Percentiles rank a stretch among this genome's conserved stretches.
Evolutionary conservation across 768 basidiomycete genomes (phyloP).

Genomic region (Pulveroboletus sp.): DNA sequence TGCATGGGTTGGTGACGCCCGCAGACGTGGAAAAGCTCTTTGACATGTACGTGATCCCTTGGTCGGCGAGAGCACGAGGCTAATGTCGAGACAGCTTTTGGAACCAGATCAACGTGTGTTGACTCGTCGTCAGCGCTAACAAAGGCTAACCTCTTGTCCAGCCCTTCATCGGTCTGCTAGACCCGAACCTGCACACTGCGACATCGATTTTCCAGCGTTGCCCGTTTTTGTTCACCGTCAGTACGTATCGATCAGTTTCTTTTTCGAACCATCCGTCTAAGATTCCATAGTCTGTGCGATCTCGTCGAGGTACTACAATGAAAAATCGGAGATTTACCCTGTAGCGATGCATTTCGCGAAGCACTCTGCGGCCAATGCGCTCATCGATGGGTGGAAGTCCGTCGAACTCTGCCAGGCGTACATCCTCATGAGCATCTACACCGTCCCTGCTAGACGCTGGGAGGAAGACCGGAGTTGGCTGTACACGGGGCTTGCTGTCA

Average conservation of each 20-base stretch:
- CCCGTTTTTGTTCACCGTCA: slow-evolving; percentile 87
- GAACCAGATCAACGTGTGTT: slow-evolving; percentile 60
- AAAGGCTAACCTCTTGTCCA: slow-evolving; percentile 10
- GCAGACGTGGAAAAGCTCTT: slow-evolving; percentile 82
- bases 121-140: neutral
- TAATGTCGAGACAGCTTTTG: slow-evolving; percentile 52
- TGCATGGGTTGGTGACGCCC: slow-evolving; percentile 73
- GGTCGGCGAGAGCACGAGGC: neutral
- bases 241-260: slow-evolving; percentile 39
- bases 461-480: slow-evolving; percentile 91
- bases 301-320: slow-evolving; percentile 73
- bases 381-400: slow-evolving; percentile 79
- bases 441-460: slow-evolving; percentile 77
- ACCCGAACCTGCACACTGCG: slow-evolving; percentile 77
- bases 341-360: slow-evolving; percentile 89
- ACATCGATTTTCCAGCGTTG: slow-evolving; percentile 76
- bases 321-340: slow-evolving; percentile 80
- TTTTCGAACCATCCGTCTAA: neutral
- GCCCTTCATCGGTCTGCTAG: slow-evolving; percentile 73
- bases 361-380: slow-evolving; percentile 72
- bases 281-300: slow-evolving; percentile 68
- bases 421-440: slow-evolving; percentile 79
- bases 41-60: slow-evolving; percentile 55
- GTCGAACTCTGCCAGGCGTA: slow-evolving; percentile 92
- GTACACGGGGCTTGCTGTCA: slow-evolving; percentile 82